Evolutionary conservation across 1,139 yeast genomes (phyloP).

Genomic region (Blastobotrys persicus): DNA sequence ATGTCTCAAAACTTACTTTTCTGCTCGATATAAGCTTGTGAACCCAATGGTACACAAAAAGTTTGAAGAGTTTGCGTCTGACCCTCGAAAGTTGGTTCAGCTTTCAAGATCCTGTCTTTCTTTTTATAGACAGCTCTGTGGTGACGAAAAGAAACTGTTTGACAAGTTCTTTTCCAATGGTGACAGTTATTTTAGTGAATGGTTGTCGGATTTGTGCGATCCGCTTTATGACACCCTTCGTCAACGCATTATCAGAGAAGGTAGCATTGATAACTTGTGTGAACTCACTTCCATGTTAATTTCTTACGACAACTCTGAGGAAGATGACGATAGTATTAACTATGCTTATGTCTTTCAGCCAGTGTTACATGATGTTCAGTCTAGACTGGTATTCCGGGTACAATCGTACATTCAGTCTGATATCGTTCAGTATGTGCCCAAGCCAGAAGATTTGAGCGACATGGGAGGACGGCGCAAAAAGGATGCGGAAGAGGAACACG

Average conservation of each 20-base stretch:
- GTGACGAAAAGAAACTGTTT: slow-evolving; percentile 61
- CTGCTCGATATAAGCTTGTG: slow-evolving; percentile 50
- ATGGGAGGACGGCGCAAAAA: slow-evolving; percentile 47
- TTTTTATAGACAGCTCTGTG: slow-evolving; percentile 53
- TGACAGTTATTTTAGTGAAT: slow-evolving; percentile 45
- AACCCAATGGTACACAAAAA: slow-evolving; percentile 42
- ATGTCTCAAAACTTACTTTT: slow-evolving; percentile 61
- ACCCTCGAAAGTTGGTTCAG: slow-evolving; percentile 28
- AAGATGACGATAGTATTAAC: slow-evolving; percentile 34
- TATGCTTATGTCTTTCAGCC: slow-evolving; percentile 66
- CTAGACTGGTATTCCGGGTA: slow-evolving; percentile 73
- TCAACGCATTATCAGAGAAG: slow-evolving; percentile 63
- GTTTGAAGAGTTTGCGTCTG: slow-evolving; percentile 28
- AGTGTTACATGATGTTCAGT: slow-evolving; percentile 71
- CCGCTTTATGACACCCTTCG: slow-evolving; percentile 74
- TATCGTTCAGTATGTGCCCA: slow-evolving; percentile 64
- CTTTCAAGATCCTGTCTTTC: slow-evolving; percentile 29
- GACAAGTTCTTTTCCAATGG: slow-evolving; percentile 48
- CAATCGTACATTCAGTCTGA: slow-evolving; percentile 70
- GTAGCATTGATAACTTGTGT: slow-evolving; percentile 63
- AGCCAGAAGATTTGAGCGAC: slow-evolving; percentile 57
- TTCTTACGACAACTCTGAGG: slow-evolving; percentile 60
- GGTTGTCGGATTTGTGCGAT: slow-evolving; percentile 64
- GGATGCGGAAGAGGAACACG: slow-evolving; percentile 10
- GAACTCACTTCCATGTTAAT: slow-evolving; percentile 71